Percentiles rank a stretch among this genome's conserved stretches.
Conservation (phyloP, 305 asterid species). For the Fraxinus sp. region DNA sequence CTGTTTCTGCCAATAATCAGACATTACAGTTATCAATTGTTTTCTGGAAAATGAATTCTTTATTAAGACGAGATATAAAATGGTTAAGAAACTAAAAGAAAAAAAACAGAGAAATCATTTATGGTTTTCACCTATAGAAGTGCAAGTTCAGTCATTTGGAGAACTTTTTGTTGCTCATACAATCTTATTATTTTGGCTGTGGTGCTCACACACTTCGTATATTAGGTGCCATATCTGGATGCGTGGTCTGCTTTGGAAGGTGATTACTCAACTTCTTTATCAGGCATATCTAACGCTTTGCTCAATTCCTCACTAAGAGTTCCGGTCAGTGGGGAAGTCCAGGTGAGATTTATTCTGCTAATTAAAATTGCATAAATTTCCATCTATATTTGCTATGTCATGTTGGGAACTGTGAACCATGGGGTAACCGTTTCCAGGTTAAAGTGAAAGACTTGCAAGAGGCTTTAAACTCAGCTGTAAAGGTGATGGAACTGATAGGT, state of each 20-base stretch:
- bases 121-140: background rate
- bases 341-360: conserved; percentile 42
- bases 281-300: conserved; percentile 53
- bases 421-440: conserved; percentile 39
- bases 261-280: conserved; percentile 55
- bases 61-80: background rate
- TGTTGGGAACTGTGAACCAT: conserved; percentile 5
- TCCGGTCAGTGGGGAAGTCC: conserved; percentile 65
- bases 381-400: background rate
- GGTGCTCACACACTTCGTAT: background rate
- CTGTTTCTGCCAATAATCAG: background rate
- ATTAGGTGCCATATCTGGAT: conserved; percentile 68
- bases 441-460: conserved; percentile 55
- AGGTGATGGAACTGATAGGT: conserved; percentile 56
- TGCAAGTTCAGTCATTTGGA: background rate
- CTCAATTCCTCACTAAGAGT: conserved; percentile 60
- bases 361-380: background rate
- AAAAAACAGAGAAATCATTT: background rate
- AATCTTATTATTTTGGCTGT: background rate
- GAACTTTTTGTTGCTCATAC: background rate
- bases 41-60: background rate
- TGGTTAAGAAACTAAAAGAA: background rate
- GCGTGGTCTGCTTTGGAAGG: conserved; percentile 69
- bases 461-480: conserved; percentile 60
- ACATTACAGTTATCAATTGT: background rate